Evolutionary conservation across 148 eudicot species (phyloP), one percentile per base, ranked within the genome.

Genomic region (Rhododendron vialii): DNA sequence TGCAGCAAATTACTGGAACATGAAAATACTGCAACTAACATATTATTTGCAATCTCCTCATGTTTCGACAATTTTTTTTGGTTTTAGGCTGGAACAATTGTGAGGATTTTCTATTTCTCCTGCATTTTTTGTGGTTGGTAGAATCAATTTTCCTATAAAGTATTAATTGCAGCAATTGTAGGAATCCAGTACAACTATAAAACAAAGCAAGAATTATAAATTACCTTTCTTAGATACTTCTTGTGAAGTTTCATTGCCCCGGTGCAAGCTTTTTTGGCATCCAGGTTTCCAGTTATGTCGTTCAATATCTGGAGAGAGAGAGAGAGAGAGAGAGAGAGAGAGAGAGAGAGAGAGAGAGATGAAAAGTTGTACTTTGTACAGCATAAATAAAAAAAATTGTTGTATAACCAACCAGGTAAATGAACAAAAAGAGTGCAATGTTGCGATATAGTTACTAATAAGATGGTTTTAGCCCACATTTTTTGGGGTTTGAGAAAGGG

Each of bases 181-280:
- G 48, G 20, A 45, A 24, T 43, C n/a, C 7, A 28, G 47, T 20
- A 51, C 3, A 55, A 55, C 14, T 30, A 4, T 17, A 33, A 5
- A 14, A 17, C 61, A 33, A 33, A 14, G 35, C 76, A 61, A 53
- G 77, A 86, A 41, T 82, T 82, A 51, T 77, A 89, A 71, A 30
- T 12, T 93, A 96, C 99, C 98, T 94, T 94, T 87, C 89, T 95
- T 83, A 97, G 90, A 88, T 97, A 97, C 87, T 94, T 94, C 91
- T 97, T 97, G 89, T 97, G 99, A 84, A 97, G 96, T 89, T 97
- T 97, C 98, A 97, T 88, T 26, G 99, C 99, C 38, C 92, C 93
- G 5, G 85, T 89, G 92, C 99, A 97, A 83, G 98, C 96, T 90
- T 94, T 95, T 87, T 88, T 97, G 86, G 99, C 99, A 88, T 97